Percentiles rank a stretch among this genome's conserved stretches.
Conservation (phyloP, 208 protist genomes). For the Phytomonas sp. region DNA sequence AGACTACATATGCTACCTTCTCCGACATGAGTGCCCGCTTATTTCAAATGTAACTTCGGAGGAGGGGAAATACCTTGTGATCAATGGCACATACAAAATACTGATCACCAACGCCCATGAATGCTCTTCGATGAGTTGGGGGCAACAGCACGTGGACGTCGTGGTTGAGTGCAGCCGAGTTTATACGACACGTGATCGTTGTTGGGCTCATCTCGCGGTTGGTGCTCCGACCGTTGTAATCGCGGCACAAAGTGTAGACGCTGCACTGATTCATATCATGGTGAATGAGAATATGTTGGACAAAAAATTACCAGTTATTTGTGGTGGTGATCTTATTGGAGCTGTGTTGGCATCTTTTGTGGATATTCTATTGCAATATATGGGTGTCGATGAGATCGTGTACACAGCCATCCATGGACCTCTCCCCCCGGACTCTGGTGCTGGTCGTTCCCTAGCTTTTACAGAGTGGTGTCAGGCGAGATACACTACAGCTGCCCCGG, state of each 20-base stretch:
- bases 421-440: slow-evolving; percentile 89
- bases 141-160: slow-evolving; percentile 70
- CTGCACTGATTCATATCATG: slow-evolving; percentile 92
- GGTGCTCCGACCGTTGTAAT: slow-evolving; percentile 97
- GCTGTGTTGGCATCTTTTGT: slow-evolving; percentile 97
- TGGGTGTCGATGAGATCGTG: slow-evolving; percentile 91
- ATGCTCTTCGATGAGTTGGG: slow-evolving; percentile 91
- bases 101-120: slow-evolving; percentile 41
- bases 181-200: slow-evolving; percentile 90
- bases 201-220: slow-evolving; percentile 84
- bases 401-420: slow-evolving; percentile 99
- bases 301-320: slow-evolving; percentile 76
- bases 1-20: slow-evolving; percentile 90
- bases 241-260: slow-evolving; percentile 93
- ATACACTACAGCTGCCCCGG: slow-evolving; percentile 21
- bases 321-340: slow-evolving; percentile 96
- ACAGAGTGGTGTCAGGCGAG: slow-evolving; percentile 96
- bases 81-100: slow-evolving; percentile 31
- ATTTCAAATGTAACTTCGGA: slow-evolving; percentile 13
- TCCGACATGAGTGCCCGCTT: slow-evolving; percentile 90
- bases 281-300: slow-evolving; percentile 89
- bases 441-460: slow-evolving; percentile 86
- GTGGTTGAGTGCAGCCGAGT: slow-evolving; percentile 98
- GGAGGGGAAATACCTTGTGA: slow-evolving; percentile 47
- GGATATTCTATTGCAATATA: slow-evolving; percentile 91